A percentile compares a stretch with the other conserved stretches of the same genome.
Conservation (phyloP, 768 basidiomycete genomes). For the Suillus decipiens region DNA sequence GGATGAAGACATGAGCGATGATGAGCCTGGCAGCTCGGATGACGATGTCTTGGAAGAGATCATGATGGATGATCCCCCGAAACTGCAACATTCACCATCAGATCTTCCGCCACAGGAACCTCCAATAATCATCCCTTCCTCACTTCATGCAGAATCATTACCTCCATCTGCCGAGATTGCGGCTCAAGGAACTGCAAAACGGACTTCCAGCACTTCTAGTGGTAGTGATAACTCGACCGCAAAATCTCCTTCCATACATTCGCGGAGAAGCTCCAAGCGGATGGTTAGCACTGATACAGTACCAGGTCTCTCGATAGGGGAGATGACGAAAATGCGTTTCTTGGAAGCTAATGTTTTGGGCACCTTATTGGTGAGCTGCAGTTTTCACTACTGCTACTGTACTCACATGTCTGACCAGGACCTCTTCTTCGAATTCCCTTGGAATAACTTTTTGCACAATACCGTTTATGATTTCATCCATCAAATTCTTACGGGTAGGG, state of each 20-base stretch:
- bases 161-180: slow-evolving; percentile 34
- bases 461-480: slow-evolving; percentile 96
- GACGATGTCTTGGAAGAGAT: slow-evolving; percentile 86
- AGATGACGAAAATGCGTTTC: slow-evolving; percentile 77
- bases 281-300: slow-evolving; percentile 35
- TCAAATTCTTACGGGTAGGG: slow-evolving; percentile 88
- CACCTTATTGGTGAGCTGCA: slow-evolving; percentile 67
- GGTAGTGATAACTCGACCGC: slow-evolving; percentile 28
- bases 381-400: slow-evolving; percentile 6
- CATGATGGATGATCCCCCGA: slow-evolving; percentile 62
- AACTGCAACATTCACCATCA: slow-evolving; percentile 31
- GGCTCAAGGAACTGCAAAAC: slow-evolving; percentile 25
- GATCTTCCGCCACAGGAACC: slow-evolving; percentile 38
- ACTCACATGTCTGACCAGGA: slow-evolving; percentile 50
- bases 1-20: slow-evolving; percentile 78
- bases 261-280: slow-evolving; percentile 59
- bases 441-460: slow-evolving; percentile 98
- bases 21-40: slow-evolving; percentile 71
- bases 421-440: slow-evolving; percentile 93
- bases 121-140: slow-evolving; percentile 29
- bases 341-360: slow-evolving; percentile 72
- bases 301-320: slow-evolving; percentile 62
- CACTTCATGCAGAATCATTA: slow-evolving; percentile 32
- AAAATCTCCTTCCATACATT: slow-evolving; percentile 43
- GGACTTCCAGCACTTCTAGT: slow-evolving; percentile 33